Percentiles rank a stretch among this genome's conserved stretches.
phyloP scores from a whole-genome alignment of 768 basidiomycete species.

The Mycena olivaceomarginata region DNA sequence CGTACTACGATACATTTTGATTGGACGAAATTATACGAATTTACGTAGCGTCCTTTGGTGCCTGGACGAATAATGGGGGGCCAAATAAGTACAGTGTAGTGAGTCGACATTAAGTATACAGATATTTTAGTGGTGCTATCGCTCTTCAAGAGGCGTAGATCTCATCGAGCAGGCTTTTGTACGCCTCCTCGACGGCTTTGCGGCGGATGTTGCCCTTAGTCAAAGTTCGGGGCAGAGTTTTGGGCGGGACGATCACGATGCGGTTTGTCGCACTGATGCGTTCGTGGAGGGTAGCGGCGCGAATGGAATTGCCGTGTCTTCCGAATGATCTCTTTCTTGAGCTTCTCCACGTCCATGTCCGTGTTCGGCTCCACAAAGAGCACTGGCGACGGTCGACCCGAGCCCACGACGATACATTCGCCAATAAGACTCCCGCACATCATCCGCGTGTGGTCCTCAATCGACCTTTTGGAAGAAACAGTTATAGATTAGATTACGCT shows the following conservation, averaged over 20 bases:
- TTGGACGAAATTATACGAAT: conserved; percentile 15
- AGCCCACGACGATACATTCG: conserved; percentile 75
- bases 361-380: conserved; percentile 70
- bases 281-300: conserved; percentile 73
- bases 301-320: conserved; percentile 71
- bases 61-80: conserved; percentile 10
- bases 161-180: conserved; percentile 61
- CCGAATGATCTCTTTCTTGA: conserved; percentile 71
- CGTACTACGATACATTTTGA: conserved; percentile 23
- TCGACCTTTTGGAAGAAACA: conserved; percentile 59
- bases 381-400: conserved; percentile 72
- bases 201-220: conserved; percentile 78
- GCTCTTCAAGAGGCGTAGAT: conserved; percentile 55
- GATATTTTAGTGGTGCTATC: conserved; percentile 14
- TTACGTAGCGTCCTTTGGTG: conserved; percentile 9
- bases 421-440: conserved; percentile 68
- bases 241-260: conserved; percentile 67
- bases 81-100: conserved; percentile 30
- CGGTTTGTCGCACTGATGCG: conserved; percentile 65
- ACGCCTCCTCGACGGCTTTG: conserved; percentile 69
- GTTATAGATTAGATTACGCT: conserved; percentile 31
- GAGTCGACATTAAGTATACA: conserved; percentile 25
- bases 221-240: conserved; percentile 71
- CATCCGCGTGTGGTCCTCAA: conserved; percentile 73
- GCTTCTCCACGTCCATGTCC: conserved; percentile 61